A percentile compares a stretch with the other conserved stretches of the same genome.
phyloP scores from a whole-genome alignment of 192 early-diverging fungal genomes.

The Coemansia erecta region DNA sequence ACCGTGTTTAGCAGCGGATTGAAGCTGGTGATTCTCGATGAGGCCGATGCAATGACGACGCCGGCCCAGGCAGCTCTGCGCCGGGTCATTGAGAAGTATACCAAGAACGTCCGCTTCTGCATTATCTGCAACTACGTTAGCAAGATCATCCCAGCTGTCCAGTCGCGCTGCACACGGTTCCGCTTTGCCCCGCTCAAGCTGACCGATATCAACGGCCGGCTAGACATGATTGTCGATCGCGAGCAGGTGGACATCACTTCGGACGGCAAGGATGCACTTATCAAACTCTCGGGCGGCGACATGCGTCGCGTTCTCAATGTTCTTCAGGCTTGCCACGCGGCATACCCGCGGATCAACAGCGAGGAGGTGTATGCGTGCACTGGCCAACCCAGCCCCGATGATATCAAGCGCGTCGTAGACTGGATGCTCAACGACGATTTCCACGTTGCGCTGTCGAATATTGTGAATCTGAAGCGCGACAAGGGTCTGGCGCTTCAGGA shows the following conservation, averaged over 20 bases:
- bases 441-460: constrained; percentile 68
- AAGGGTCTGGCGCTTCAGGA: constrained; percentile 90
- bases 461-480: constrained; percentile 70
- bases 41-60: constrained; percentile 95
- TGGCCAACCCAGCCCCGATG: constrained; percentile 82
- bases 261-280: constrained; percentile 76
- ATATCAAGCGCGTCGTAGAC: constrained; percentile 73
- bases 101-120: constrained; percentile 95
- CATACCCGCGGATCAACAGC: constrained; percentile 73
- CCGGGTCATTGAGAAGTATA: constrained; percentile 98
- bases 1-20: constrained; percentile 91
- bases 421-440: constrained; percentile 89
- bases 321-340: constrained; percentile 88
- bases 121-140: constrained; percentile 98
- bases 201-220: constrained; percentile 73
- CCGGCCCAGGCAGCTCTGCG: constrained; percentile 90
- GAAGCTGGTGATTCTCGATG: constrained; percentile 96
- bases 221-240: constrained; percentile 66
- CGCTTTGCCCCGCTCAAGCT: constrained; percentile 85
- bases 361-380: constrained; percentile 89
- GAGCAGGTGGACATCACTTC: constrained; percentile 80
- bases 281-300: constrained; percentile 87
- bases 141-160: constrained; percentile 96
- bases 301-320: constrained; percentile 97
- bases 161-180: constrained; percentile 98